Evolutionary conservation across 2,329 filamentous ascomycete species (phyloP), one percentile per base, ranked within the genome.

Genomic region (Parastagonospora nodorum): DNA sequence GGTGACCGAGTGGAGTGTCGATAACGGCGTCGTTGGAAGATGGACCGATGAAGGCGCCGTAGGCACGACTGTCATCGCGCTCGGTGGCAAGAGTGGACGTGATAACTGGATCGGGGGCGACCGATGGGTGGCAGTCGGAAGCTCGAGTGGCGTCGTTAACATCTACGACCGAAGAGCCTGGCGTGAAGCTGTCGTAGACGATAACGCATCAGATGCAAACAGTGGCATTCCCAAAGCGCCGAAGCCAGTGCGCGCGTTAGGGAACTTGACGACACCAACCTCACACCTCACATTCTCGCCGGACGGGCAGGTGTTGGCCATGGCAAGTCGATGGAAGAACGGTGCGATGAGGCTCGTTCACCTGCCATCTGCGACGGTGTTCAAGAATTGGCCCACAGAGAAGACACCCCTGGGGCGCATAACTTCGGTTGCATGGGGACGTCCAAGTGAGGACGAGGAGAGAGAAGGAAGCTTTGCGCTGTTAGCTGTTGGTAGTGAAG

Each of bases 351-450:
- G 89, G 66, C 77, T 99, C 59, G 91, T 93, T 29, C 94, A 99
- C 74, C 77, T 99, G 61, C 92, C 93, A 0, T 92, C 85, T 61
- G 96, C 92, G 73, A 96, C 92, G 1, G 90, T 97, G 15, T 99
- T 94, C 80, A 86, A 88, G 66, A 99, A 99, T 75, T 99, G 94
- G 94, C 94, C 94, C 19, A 99, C 93, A 46, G 84, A 86, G 57
- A 87, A 89, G 71, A 99, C 94, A 49, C 92, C 92, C 1, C 75
- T 99, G 54, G 94, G 94, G 0, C 82, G 91, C 51, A 86, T 97
- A 59, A 89, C 90, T 2, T 69, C 77, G 9, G 68, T 83, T 57
- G 77, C 79, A 14, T 79, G 77, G 64, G 77, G 73, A 2, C 69
- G 66, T 14, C 78, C 76, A 2, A 63, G 66, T 9, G 71, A 75